A percentile compares a stretch with the other conserved stretches of the same genome.
Evolutionary conservation across 2,329 filamentous ascomycete species (phyloP).

Genomic region (Sporothrix luriei): DNA sequence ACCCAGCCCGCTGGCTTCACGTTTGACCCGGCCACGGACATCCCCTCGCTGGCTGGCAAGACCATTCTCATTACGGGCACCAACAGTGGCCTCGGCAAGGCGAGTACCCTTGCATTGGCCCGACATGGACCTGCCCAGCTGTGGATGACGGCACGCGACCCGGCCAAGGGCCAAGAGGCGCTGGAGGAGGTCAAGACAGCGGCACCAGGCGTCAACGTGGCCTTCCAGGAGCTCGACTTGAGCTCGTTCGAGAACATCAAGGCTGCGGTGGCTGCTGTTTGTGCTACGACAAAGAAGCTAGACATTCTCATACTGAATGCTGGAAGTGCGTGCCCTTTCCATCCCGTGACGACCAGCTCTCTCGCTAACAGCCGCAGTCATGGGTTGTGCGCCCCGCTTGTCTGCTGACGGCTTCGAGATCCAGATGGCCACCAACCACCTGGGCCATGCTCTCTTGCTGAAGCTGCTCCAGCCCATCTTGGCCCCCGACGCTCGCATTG

Average conservation of each 20-base stretch:
- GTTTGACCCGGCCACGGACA: constrained; percentile 43
- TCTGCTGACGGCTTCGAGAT: constrained; percentile 52
- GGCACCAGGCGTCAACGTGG: constrained; percentile 37
- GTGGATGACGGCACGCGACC: constrained; percentile 44
- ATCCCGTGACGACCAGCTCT: too few species aligned
- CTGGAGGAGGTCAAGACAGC: constrained; percentile 44
- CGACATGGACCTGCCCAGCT: constrained; percentile 43
- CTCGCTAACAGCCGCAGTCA: constrained; percentile 38
- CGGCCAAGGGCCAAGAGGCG: constrained; percentile 44
- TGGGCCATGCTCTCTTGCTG: constrained; percentile 51
- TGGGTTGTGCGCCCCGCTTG: constrained; percentile 43
- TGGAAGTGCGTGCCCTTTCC: constrained; percentile 38
- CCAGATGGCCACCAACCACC: constrained; percentile 53
- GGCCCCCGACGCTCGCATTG: constrained; percentile 38
- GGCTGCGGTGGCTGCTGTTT: constrained; percentile 46
- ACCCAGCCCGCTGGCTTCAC: constrained; percentile 6
- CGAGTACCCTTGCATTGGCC: constrained; percentile 48
- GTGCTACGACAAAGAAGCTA: constrained; percentile 41
- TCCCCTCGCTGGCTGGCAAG: constrained; percentile 47
- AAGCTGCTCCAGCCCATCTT: constrained; percentile 43
- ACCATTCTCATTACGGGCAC: constrained; percentile 53
- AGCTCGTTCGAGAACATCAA: constrained; percentile 50
- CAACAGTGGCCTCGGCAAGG: constrained; percentile 53
- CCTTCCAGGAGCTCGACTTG: constrained; percentile 50
- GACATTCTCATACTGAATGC: constrained; percentile 54